Conservation (phyloP, 208 protist genomes). For the Leishmania guyanensis region DNA sequence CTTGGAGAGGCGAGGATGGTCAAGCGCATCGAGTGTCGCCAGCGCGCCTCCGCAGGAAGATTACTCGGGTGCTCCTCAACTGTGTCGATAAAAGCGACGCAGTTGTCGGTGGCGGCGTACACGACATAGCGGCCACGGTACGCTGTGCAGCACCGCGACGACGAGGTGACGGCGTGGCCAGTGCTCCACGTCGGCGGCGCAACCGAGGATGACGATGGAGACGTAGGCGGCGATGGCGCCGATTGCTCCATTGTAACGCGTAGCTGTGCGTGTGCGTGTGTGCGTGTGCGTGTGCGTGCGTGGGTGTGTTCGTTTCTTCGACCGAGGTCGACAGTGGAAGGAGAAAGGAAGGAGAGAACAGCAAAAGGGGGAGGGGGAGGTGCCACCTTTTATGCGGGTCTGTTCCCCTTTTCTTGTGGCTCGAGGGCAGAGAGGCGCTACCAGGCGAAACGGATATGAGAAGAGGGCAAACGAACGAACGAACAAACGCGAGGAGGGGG, state of each 20-base stretch:
- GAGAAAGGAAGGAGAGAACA: background rate
- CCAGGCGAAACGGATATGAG: no score
- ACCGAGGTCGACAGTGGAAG: background rate
- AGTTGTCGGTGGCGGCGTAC: conserved; percentile 23
- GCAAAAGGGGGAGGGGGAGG: background rate
- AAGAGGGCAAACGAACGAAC: no score
- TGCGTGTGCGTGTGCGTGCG: background rate
- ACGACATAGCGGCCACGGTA: conserved; percentile 28
- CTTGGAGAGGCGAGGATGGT: conserved; percentile 13
- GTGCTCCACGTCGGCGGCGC: conserved; percentile 16
- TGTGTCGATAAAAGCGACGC: conserved; percentile 23
- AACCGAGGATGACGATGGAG: background rate
- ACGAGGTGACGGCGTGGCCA: conserved; percentile 25
- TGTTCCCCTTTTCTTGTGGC: background rate
- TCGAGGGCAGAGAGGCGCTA: no score
- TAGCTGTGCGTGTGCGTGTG: conserved; percentile 1
- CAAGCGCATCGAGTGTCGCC: conserved; percentile 29
- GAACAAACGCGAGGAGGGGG: no score
- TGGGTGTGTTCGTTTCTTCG: background rate
- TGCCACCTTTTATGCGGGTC: background rate
- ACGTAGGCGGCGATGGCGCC: background rate
- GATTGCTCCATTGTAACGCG: background rate
- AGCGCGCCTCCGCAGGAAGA: background rate
- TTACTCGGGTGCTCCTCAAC: background rate
- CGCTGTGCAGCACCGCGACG: conserved; percentile 24